phyloP scores from a whole-genome alignment of 371 early-diverging fungal species.

The Amoeboaphelidium protococcarum region DNA sequence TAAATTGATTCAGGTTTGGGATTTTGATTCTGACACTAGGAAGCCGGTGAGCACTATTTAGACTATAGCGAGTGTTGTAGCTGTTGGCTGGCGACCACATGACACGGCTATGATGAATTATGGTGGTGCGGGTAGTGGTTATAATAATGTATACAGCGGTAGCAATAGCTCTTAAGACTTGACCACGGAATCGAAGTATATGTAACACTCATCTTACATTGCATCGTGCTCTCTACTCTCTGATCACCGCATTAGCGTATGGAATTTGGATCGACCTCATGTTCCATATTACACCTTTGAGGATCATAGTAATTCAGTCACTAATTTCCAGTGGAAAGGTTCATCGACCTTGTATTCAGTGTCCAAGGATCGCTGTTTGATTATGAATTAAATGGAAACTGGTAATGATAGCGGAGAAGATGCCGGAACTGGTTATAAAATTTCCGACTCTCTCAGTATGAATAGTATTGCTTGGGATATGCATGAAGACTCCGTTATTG shows the following conservation, averaged over 20 bases:
- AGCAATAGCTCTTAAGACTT: not conserved
- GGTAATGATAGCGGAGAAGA: too few relatives aligned
- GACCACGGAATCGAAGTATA: constrained; percentile 1
- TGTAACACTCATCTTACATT: constrained; percentile 15
- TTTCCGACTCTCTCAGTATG: too few relatives aligned
- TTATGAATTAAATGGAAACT: too few relatives aligned
- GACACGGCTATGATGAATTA: too few relatives aligned
- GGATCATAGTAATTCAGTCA: constrained; percentile 37
- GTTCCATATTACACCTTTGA: constrained; percentile 40
- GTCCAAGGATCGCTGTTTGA: constrained; percentile 58
- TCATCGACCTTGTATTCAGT: constrained; percentile 31
- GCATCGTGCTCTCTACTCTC: constrained; percentile 38
- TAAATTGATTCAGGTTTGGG: constrained; percentile 61
- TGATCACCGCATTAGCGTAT: constrained; percentile 37
- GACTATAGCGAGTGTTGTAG: constrained; percentile 39
- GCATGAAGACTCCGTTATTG: too few relatives aligned
- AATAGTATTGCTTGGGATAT: too few relatives aligned
- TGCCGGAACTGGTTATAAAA: too few relatives aligned
- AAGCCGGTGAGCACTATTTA: constrained; percentile 31
- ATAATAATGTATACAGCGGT: constrained; percentile 6
- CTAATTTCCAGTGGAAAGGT: constrained; percentile 38
- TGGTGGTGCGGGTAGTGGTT: too few relatives aligned
- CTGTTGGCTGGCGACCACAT: constrained; percentile 52
- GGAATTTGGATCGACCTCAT: constrained; percentile 44
- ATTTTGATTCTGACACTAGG: constrained; percentile 32